Conservation (phyloP, 768 basidiomycete genomes). For the Mycena alexandri region DNA sequence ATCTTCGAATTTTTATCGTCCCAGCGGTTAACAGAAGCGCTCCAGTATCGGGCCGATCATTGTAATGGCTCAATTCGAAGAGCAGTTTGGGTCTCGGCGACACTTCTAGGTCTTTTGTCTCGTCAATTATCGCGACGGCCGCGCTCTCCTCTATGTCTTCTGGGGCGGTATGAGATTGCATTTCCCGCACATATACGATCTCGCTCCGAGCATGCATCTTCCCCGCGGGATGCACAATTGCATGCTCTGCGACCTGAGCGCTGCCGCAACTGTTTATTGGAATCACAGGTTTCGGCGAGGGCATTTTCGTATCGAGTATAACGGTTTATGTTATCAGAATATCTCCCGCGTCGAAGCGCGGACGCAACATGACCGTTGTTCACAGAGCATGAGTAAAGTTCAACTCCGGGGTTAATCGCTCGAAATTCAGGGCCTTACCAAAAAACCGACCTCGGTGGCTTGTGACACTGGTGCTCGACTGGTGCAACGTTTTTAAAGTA, state of each 20-base stretch:
- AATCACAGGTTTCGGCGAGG: constrained; percentile 61
- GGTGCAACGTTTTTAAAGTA: too few species aligned
- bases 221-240: constrained; percentile 56
- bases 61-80: constrained; percentile 59
- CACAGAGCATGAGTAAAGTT: too few species aligned
- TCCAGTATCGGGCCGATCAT: constrained; percentile 54
- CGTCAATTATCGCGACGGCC: constrained; percentile 58
- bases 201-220: constrained; percentile 57
- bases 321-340: constrained; percentile 50
- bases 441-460: too few species aligned
- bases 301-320: constrained; percentile 54
- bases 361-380: constrained; percentile 53
- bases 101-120: constrained; percentile 58
- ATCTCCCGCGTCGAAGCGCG: constrained; percentile 56
- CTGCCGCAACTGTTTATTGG: constrained; percentile 58
- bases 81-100: constrained; percentile 52
- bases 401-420: too few species aligned
- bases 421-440: too few species aligned
- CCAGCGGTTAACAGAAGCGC: too few species aligned
- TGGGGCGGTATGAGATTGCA: constrained; percentile 58
- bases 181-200: constrained; percentile 61
- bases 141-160: constrained; percentile 53
- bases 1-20: neutral
- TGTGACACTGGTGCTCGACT: too few species aligned
- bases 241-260: constrained; percentile 49